A percentile compares a stretch with the other conserved stretches of the same genome.
phyloP scores from a whole-genome alignment of 306 rosid species.

The Vigna trinervia region DNA sequence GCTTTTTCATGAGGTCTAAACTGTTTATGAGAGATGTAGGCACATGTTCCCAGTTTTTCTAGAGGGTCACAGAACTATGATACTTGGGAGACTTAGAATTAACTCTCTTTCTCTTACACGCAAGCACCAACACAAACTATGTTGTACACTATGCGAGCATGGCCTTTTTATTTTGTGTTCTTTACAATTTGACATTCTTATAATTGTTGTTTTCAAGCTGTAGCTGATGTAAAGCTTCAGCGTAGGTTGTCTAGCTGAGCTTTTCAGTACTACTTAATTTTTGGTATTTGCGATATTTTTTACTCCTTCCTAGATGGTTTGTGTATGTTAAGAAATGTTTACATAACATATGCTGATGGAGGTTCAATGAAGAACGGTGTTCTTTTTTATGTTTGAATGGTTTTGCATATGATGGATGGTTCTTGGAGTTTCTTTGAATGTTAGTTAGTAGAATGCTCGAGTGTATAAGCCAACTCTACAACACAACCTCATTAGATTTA shows the following conservation, averaged over 20 bases:
- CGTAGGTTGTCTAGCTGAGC: slow-evolving; percentile 17
- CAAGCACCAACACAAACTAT: background rate
- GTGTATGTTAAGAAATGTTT: slow-evolving; percentile 19
- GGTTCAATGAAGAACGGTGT: slow-evolving; percentile 28
- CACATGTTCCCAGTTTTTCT: background rate
- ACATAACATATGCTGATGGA: background rate
- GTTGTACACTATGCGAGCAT: slow-evolving; percentile 4
- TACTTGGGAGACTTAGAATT: slow-evolving; percentile 32
- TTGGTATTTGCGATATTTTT: background rate
- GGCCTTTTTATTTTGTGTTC: slow-evolving; percentile 1
- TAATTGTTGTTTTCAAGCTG: slow-evolving; percentile 7
- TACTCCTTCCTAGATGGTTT: slow-evolving; percentile 10
- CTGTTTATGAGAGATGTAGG: slow-evolving; percentile 18
- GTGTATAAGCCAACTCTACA: slow-evolving; percentile 10
- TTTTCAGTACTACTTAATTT: background rate
- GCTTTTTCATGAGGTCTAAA: background rate
- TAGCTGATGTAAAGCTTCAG: background rate
- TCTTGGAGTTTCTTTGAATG: slow-evolving; percentile 22
- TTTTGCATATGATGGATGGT: slow-evolving; percentile 29
- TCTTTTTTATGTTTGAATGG: slow-evolving; percentile 4
- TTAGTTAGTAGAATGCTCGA: slow-evolving; percentile 5
- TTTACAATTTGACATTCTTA: slow-evolving; percentile 28
- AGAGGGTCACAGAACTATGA: slow-evolving; percentile 4
- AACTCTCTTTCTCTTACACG: background rate
- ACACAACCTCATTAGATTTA: background rate